These are phyloP conservation scores for Hemileccinum impolitum DNA, from an alignment of 768 basidiomycete genomes.

Conservation along the genomic window DNA sequence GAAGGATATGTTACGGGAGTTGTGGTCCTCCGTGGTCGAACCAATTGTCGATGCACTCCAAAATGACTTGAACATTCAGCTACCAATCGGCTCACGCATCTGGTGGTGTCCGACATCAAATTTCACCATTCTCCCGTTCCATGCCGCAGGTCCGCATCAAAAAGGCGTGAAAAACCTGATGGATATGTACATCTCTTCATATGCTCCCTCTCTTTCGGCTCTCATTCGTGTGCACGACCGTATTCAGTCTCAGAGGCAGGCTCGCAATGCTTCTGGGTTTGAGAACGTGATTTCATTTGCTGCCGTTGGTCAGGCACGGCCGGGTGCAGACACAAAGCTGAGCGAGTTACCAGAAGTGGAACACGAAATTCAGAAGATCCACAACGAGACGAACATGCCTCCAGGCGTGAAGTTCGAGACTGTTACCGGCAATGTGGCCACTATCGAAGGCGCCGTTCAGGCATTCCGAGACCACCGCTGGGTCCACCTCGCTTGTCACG, in stretches of 20 bases:
- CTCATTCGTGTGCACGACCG: background rate
- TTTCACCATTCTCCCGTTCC: background rate
- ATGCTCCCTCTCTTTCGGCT: background rate
- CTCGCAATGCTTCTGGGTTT: background rate
- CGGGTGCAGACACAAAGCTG: background rate
- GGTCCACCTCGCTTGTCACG: background rate
- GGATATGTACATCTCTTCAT: background rate
- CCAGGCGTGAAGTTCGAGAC: background rate
- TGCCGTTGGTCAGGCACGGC: background rate
- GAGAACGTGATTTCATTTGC: background rate
- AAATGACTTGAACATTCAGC: background rate
- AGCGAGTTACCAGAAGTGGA: background rate
- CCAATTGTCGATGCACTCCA: background rate
- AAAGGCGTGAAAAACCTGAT: background rate
- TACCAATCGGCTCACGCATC: background rate
- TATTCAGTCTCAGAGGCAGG: background rate
- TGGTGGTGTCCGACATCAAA: conserved; percentile 2
- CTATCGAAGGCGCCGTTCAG: too few relatives aligned
- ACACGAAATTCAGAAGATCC: background rate
- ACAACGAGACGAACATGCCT: background rate
- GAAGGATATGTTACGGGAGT: background rate
- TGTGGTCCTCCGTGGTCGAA: background rate
- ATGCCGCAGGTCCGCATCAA: background rate
- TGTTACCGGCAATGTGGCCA: background rate
- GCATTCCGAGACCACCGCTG: too few relatives aligned